A percentile compares a stretch with the other conserved stretches of the same genome.
phyloP scores from a whole-genome alignment of 2,329 filamentous ascomycete species.

The Cladosporium sp. region DNA sequence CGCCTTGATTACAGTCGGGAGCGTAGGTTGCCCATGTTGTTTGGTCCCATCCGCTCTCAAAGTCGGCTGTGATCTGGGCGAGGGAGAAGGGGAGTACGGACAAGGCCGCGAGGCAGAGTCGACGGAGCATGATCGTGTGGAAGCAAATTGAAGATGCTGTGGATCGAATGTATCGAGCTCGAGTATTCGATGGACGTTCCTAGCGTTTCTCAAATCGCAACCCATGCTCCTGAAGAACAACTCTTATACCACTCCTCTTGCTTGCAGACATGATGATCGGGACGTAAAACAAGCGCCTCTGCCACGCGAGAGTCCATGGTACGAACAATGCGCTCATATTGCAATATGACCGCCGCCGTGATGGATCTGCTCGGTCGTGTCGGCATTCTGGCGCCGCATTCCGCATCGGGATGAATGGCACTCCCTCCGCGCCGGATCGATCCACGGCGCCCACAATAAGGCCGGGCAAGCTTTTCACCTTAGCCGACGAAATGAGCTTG shows the following conservation, averaged over 20 bases:
- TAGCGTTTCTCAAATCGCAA: neutral
- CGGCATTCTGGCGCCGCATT: neutral
- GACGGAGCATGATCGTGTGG: constrained; percentile 36
- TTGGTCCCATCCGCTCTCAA: constrained; percentile 54
- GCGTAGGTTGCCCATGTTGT: constrained; percentile 55
- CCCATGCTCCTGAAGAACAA: neutral
- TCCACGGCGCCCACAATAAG: neutral
- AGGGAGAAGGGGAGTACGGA: constrained; percentile 42
- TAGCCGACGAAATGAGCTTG: neutral
- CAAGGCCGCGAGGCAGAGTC: constrained; percentile 39
- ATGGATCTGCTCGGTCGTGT: neutral
- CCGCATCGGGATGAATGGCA: neutral
- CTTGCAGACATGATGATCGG: neutral
- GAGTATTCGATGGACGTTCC: neutral
- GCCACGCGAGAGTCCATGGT: no score
- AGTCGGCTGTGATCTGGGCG: constrained; percentile 51
- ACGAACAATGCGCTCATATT: neutral
- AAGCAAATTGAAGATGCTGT: neutral
- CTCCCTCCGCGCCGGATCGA: constrained; percentile 6
- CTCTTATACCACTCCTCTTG: neutral
- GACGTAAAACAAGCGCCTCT: neutral
- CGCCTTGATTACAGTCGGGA: constrained; percentile 54
- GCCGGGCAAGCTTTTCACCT: constrained; percentile 2
- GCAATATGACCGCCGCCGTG: neutral
- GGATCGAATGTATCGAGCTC: neutral